Evolutionary conservation across 2,329 filamentous ascomycete species (phyloP).

Genomic region (Tolypocladium inflatum): DNA sequence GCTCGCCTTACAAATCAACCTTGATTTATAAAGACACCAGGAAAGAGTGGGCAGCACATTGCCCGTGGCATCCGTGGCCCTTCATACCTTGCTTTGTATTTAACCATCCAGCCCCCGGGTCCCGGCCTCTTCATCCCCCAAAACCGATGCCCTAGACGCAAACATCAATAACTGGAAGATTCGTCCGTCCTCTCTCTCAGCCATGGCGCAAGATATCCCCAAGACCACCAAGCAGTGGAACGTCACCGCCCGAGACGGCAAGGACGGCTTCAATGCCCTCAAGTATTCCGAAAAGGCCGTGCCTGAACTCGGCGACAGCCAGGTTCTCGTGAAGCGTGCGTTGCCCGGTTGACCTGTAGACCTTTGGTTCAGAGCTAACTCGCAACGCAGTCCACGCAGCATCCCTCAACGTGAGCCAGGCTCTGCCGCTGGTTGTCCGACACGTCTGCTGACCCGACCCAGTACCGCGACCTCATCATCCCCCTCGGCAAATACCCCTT

Average conservation of each 20-base stretch:
- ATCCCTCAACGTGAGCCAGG: conserved; percentile 34
- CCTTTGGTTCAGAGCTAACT: conserved; percentile 2
- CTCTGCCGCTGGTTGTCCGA: not conserved
- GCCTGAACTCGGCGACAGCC: conserved; percentile 55
- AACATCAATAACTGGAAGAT: not conserved
- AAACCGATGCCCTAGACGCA: not conserved
- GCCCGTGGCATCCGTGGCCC: not conserved
- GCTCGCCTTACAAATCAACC: not conserved
- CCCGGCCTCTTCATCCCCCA: not conserved
- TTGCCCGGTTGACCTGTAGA: not conserved
- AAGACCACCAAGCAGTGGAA: conserved; percentile 47
- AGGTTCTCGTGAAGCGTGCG: conserved; percentile 57
- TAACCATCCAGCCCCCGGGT: not conserved
- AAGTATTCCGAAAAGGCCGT: conserved; percentile 44
- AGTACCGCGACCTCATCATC: conserved; percentile 44
- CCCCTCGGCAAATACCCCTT: conserved; percentile 27
- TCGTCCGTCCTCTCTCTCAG: not conserved
- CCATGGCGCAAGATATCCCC: conserved; percentile 17
- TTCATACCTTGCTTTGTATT: not conserved
- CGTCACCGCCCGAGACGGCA: conserved; percentile 28
- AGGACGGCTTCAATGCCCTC: conserved; percentile 49
- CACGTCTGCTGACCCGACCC: not conserved
- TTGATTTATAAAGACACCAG: not conserved
- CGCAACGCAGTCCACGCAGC: conserved; percentile 31
- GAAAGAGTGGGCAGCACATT: not conserved